Evolutionary conservation across 257 asterid genomes (phyloP).

Genomic region (Marsdenia floribunda): DNA sequence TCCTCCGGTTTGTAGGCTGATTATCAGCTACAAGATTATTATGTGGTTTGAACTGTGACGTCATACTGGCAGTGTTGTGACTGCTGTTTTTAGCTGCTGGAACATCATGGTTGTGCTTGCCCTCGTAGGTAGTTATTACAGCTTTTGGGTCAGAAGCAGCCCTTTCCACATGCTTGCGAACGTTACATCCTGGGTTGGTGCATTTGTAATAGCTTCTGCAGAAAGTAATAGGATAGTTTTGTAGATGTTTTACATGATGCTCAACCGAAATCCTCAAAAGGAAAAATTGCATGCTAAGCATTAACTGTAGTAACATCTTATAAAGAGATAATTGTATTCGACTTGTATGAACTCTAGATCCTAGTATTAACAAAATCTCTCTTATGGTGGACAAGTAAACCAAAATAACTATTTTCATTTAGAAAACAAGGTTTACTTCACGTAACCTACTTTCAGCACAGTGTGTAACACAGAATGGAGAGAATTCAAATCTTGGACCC

Average conservation of each 20-base stretch:
- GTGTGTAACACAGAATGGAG: neutral
- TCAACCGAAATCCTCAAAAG: neutral
- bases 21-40: constrained; percentile 23
- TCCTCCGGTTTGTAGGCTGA: constrained; percentile 26
- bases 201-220: constrained; percentile 94
- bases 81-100: constrained; percentile 70
- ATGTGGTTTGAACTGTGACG: constrained; percentile 50
- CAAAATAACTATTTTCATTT: neutral
- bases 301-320: neutral
- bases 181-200: constrained; percentile 73
- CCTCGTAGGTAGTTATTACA: constrained; percentile 83
- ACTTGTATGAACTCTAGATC: neutral
- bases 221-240: constrained; percentile 16
- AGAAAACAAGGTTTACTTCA: neutral
- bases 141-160: constrained; percentile 86
- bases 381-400: neutral
- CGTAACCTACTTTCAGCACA: neutral
- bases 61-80: constrained; percentile 43
- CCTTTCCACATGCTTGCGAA: constrained; percentile 90
- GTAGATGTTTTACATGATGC: neutral
- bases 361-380: no score
- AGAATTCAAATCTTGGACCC: neutral
- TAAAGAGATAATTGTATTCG: neutral
- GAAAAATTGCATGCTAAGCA: neutral
- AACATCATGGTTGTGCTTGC: constrained; percentile 79